Evolutionary conservation across 129 eudicot species (phyloP).

Genomic region (Gnaphalium uliginosum): DNA sequence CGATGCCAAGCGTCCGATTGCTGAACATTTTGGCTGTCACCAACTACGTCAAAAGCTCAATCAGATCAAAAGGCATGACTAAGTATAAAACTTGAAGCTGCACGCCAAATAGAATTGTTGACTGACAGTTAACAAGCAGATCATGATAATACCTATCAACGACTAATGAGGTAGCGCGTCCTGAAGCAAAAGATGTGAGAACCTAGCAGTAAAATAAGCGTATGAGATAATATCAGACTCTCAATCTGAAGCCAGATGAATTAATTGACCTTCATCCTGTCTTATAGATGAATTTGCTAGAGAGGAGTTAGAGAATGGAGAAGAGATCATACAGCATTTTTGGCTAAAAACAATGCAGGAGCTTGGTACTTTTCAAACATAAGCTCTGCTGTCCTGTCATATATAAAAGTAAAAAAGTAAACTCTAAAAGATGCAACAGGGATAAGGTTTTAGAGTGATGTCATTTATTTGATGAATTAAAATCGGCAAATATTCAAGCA

Average conservation of each 20-base stretch:
- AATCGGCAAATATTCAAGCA: neutral
- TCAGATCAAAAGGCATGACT: conserved; percentile 7
- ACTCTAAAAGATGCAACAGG: conserved; percentile 1
- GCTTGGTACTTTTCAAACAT: conserved; percentile 99
- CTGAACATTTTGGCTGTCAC: neutral
- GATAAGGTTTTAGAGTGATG: neutral
- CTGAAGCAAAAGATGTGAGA: conserved; percentile 98
- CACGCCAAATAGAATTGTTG: neutral
- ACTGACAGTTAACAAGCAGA: conserved; percentile 13
- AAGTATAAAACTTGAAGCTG: neutral
- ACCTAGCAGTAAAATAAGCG: conserved; percentile 49
- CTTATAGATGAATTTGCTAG: conserved; percentile 1
- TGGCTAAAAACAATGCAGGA: conserved; percentile 96
- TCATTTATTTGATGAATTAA: neutral
- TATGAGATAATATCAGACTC: conserved; percentile 13
- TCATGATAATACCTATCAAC: conserved; percentile 75
- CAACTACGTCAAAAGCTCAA: conserved; percentile 11
- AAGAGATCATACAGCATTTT: conserved; percentile 78
- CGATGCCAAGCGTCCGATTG: neutral
- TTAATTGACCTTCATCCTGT: neutral
- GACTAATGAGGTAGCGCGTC: conserved; percentile 93
- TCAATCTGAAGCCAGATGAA: conserved; percentile 11
- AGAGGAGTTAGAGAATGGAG: conserved; percentile 17
- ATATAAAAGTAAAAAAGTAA: conserved; percentile 16
- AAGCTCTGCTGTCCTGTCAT: conserved; percentile 87